Evolutionary conservation across 2,329 filamentous ascomycete genomes (phyloP).

Genomic region (Lachnellula subtilissima): DNA sequence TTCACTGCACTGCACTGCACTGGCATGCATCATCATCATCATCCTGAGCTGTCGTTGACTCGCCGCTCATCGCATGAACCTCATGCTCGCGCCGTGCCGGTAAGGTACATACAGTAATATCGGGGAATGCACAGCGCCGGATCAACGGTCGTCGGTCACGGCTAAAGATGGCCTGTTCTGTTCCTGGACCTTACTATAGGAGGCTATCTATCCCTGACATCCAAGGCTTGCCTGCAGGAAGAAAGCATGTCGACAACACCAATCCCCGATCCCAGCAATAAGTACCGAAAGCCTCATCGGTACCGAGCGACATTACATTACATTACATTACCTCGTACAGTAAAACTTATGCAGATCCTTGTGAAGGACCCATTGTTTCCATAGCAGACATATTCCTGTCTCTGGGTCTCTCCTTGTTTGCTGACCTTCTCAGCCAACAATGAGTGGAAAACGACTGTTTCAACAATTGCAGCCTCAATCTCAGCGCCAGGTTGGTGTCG

Average conservation of each 20-base stretch:
- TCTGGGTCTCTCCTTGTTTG: neutral
- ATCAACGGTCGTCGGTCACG: no score
- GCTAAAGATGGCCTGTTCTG: no score
- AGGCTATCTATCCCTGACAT: no score
- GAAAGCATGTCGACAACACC: no score
- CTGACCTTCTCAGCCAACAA: neutral
- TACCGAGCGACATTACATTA: neutral
- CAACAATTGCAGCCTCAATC: neutral
- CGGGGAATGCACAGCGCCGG: neutral
- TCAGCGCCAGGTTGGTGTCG: neutral
- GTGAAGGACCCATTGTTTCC: neutral
- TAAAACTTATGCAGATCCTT: neutral
- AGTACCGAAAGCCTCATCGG: neutral
- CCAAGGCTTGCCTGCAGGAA: no score
- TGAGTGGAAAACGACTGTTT: neutral
- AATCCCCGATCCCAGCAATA: no score
- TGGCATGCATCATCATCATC: neutral
- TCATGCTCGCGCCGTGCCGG: neutral
- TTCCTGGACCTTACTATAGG: no score
- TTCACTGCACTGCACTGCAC: neutral
- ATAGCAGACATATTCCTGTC: neutral
- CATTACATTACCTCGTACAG: no score
- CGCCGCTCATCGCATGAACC: conserved; percentile 2
- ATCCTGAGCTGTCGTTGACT: neutral
- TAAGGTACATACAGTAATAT: neutral